Base-by-base conservation (phyloP, 2,329 filamentous ascomycete species). In the Botrytis galanthina region DNA sequence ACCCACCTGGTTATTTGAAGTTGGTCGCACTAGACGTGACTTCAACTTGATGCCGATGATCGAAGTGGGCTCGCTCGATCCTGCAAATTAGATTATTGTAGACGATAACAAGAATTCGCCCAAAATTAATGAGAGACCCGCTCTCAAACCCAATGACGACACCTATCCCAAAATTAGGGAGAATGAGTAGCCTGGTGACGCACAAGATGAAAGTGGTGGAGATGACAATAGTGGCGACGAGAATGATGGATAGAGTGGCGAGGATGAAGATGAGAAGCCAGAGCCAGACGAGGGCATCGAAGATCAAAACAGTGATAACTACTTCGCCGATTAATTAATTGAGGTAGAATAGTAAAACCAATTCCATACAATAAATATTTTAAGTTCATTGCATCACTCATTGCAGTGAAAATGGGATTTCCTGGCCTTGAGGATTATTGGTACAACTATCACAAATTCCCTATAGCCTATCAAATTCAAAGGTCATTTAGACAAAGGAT, bases 81-180 rank as follows among this genome's bases (percentile, higher is more conserved):
- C 16, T 18, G 42, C 16, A 1, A 5, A 18, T 44, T 44, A 18
- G 1, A 6, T 18, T 18, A 1, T 44, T 20, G 42, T 5, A 18
- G 5, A 44, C 1, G 42, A 7, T 44, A 1, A 44, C 18, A 1
- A 16, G 3, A 44, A 5, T 18, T 1, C 16, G 9, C 16, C 1
- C 14, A 18, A 18, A 4, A 16, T 16, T 44, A 6, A 44, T 18
- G 16, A 44, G 42, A 18, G 14, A 44, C 1, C 42, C 4, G 42
- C 14, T 18, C 18, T 18, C 14, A 7, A 44, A 6, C 0, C 14
- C 3, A 44, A 44, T 18, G 14, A 4, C 42, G 14, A 44, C 1
- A 44, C 12, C 42, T 44, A 44, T 44, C 14, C 12, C 14, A 16
- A 16, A 1, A 18, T 3, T 18, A 44, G 16, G 14, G 42, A 44